Conservation (phyloP, 495 filamentous ascomycete species). For the Glarea lozoyensis region DNA sequence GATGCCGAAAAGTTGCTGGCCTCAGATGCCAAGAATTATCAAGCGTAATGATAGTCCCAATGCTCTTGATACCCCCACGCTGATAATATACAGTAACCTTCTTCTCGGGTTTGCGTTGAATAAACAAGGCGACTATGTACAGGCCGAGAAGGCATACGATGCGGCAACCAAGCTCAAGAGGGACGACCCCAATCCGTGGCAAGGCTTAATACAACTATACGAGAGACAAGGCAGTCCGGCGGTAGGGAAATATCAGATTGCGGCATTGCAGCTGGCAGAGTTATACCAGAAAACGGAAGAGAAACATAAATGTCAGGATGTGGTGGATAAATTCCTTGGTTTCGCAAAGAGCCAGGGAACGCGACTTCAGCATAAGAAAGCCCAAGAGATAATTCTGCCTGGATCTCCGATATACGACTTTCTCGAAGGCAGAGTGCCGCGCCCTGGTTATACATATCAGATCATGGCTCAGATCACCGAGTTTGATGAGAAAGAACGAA, state of each 20-base stretch:
- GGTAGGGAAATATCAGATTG: conserved; percentile 64
- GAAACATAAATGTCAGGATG: conserved; percentile 59
- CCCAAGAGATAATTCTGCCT: conserved; percentile 69
- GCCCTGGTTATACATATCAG: conserved; percentile 73
- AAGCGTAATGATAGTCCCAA: conserved; percentile 60
- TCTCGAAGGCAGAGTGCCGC: conserved; percentile 77
- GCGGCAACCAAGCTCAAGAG: conserved; percentile 52
- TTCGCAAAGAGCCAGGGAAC: conserved; percentile 64
- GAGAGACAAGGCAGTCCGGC: conserved; percentile 62
- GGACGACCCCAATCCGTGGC: conserved; percentile 63
- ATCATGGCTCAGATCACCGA: conserved; percentile 81
- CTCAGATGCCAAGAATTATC: conserved; percentile 70
- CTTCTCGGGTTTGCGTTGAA: conserved; percentile 77
- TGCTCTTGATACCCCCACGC: conserved; percentile 3
- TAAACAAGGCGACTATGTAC: conserved; percentile 57
- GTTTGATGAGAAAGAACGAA: conserved; percentile 76
- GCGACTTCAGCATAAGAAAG: conserved; percentile 58
- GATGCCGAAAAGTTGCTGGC: conserved; percentile 59
- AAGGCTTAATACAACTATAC: conserved; percentile 80
- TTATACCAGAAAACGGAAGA: conserved; percentile 63
- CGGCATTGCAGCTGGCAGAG: conserved; percentile 60
- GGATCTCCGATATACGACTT: conserved; percentile 65
- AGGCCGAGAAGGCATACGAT: conserved; percentile 68
- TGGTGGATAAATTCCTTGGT: conserved; percentile 69
- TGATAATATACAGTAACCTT: conserved; percentile 45